A percentile compares a stretch with the other conserved stretches of the same genome.
These are phyloP conservation scores for Acanthamoeba castellanii DNA, from an alignment of 208 protist species.

Conservation along the genomic window DNA sequence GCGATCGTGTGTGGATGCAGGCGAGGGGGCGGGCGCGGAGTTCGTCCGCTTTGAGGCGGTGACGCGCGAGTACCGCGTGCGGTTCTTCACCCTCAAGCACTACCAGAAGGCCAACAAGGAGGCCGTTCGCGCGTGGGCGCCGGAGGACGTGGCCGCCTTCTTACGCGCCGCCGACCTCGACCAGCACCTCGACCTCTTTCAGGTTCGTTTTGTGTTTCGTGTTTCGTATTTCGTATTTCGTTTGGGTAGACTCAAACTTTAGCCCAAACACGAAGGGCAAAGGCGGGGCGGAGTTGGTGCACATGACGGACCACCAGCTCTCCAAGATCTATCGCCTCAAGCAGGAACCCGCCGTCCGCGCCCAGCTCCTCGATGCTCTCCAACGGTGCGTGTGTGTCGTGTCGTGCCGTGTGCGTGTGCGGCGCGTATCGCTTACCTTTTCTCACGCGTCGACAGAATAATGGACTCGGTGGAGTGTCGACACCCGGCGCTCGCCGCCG, in stretches of 20 bases:
- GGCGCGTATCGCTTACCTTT: not conserved
- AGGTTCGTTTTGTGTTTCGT: not conserved
- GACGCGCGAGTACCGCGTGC: not conserved
- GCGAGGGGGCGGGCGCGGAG: not conserved
- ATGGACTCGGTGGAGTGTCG: not conserved
- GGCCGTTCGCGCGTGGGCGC: not conserved
- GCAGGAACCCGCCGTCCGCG: not conserved
- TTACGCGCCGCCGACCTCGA: not conserved
- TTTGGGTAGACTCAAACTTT: no score
- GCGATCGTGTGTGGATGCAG: not conserved
- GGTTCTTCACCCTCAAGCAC: not conserved
- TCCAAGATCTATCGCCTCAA: not conserved
- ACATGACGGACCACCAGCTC: not conserved
- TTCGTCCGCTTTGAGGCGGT: not conserved
- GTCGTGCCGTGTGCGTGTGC: no score
- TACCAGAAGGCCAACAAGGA: not conserved
- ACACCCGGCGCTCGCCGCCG: not conserved
- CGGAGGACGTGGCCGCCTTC: not conserved
- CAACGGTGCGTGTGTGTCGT: not conserved
- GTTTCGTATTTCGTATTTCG: no score
- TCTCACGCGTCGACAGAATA: not conserved
- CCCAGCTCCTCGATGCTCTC: not conserved
- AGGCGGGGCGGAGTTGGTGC: not conserved
- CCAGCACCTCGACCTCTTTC: not conserved
- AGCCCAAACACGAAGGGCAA: not conserved